Conservation (phyloP, 495 filamentous ascomycete species). For the Hyaloscypha finlandica region DNA sequence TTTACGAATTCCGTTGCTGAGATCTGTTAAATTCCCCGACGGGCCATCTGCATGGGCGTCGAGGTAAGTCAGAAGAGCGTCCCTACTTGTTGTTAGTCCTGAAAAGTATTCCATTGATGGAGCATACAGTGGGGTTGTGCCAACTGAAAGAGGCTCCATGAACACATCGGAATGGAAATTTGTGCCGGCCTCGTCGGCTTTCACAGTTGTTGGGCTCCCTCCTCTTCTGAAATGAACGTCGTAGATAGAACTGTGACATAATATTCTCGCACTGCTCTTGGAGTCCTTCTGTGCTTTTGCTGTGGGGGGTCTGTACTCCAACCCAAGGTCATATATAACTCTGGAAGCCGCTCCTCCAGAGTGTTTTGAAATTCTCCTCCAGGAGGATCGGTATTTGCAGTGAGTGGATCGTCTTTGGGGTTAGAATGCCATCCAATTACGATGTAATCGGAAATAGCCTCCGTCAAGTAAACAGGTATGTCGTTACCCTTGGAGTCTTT, state of each 20-base stretch:
- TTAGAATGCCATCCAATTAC: conserved; percentile 54
- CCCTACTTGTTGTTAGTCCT: no score
- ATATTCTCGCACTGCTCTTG: neutral
- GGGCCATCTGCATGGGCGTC: conserved; percentile 17
- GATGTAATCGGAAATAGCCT: conserved; percentile 38
- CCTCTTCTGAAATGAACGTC: neutral
- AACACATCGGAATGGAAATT: no score
- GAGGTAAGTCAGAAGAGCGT: conserved; percentile 45
- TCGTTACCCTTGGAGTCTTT: conserved; percentile 32
- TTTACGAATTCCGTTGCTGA: no score
- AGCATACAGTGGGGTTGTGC: conserved; percentile 47
- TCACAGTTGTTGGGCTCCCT: no score
- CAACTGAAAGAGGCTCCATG: conserved; percentile 48
- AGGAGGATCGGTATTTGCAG: no score
- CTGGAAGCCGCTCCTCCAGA: no score
- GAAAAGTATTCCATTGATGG: no score
- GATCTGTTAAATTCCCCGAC: neutral
- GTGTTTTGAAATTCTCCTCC: no score
- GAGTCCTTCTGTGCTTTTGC: no score
- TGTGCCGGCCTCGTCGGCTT: no score
- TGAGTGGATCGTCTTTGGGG: conserved; percentile 31
- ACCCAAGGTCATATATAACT: no score
- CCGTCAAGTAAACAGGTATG: neutral
- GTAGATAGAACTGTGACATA: neutral
- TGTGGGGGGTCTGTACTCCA: no score